Evolutionary conservation across 176 grass and related monocot genomes (phyloP).

Genomic region (Rhynchospora tenuis): DNA sequence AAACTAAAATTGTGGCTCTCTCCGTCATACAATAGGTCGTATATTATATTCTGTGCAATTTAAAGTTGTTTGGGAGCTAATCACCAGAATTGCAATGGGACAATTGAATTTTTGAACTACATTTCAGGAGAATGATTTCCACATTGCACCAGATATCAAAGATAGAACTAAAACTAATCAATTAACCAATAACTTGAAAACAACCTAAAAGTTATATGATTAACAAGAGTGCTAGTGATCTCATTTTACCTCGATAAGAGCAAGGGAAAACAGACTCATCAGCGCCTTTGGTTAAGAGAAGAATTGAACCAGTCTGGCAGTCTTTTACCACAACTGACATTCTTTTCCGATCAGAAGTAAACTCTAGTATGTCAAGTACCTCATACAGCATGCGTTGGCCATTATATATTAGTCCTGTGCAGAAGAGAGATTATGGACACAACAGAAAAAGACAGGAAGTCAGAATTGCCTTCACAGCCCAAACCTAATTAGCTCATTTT

Average conservation of each 20-base stretch:
- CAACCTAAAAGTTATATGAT: not conserved
- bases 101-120: not conserved
- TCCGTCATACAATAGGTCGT: not conserved
- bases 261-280: constrained; percentile 82
- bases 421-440: constrained; percentile 23
- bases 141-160: not conserved
- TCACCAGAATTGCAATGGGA: not conserved
- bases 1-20: not conserved
- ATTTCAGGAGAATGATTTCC: not conserved
- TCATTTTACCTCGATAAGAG: constrained; percentile 63
- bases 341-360: constrained; percentile 97
- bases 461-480: not conserved
- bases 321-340: constrained; percentile 81
- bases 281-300: constrained; percentile 91
- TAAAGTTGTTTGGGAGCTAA: not conserved
- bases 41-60: not conserved
- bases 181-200: not conserved
- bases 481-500: no score
- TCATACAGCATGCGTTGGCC: constrained; percentile 55
- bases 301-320: constrained; percentile 68
- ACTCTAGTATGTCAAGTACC: constrained; percentile 86
- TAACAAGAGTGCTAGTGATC: not conserved
- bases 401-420: constrained; percentile 77
- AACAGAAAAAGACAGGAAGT: constrained; percentile 14
- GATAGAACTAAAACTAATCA: not conserved